A percentile compares a stretch with the other conserved stretches of the same genome.
phyloP scores from a whole-genome alignment of 257 asterid species.

The Fraxinus americana region DNA sequence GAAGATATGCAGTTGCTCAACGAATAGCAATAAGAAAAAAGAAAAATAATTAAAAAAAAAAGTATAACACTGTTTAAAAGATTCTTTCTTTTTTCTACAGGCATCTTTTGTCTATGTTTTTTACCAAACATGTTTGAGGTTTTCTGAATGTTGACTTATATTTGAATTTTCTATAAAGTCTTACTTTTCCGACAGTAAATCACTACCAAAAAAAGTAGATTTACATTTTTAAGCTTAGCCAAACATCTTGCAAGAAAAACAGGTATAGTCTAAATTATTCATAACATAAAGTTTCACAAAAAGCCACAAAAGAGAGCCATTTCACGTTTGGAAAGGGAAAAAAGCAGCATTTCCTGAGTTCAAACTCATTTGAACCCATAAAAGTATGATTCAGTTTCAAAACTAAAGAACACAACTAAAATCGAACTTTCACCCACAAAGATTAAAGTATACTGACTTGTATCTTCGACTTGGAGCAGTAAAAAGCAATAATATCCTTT shows the following conservation, averaged over 20 bases:
- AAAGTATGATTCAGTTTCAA: background rate
- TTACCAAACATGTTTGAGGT: too few relatives aligned
- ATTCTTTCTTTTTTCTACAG: background rate
- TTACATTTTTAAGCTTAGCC: background rate
- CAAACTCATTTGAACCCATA: background rate
- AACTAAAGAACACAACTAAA: background rate
- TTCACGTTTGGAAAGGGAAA: too few relatives aligned
- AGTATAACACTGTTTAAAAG: background rate
- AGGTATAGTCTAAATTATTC: background rate
- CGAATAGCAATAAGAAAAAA: background rate
- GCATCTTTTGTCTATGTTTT: background rate
- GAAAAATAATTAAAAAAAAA: background rate
- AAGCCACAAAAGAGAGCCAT: too few relatives aligned
- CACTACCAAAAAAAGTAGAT: background rate
- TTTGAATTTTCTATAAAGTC: too few relatives aligned
- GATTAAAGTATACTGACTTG: conserved; percentile 47
- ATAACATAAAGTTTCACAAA: too few relatives aligned
- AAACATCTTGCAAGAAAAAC: background rate
- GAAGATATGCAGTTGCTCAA: conserved; percentile 6
- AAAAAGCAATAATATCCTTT: conserved; percentile 81
- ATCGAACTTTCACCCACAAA: background rate
- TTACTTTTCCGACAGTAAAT: too few relatives aligned
- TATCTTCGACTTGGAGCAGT: conserved; percentile 94
- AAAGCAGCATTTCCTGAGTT: too few relatives aligned
- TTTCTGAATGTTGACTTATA: too few relatives aligned